Base-by-base conservation (phyloP, 2,329 filamentous ascomycete species). In the Nothophaeocryptopus gaeumannii region DNA sequence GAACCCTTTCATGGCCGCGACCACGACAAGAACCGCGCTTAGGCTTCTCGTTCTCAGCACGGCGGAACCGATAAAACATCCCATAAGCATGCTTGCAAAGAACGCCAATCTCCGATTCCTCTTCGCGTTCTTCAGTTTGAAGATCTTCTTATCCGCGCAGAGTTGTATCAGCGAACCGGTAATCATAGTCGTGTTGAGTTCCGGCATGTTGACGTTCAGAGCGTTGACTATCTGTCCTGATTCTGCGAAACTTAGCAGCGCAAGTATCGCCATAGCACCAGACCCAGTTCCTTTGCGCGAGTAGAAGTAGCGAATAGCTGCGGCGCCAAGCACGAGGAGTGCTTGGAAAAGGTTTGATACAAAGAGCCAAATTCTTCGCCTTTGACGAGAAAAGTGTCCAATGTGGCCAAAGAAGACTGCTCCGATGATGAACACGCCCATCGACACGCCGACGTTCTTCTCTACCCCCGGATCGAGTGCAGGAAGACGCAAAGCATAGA, bases 101-200 rank as follows among this genome's bases (percentile, higher is more conserved):
- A 63, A 63, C 2, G 55, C 49, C 8, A 61, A 34, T 12, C 60
- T 42, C 16, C 62, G 56, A 53, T 61, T 57, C 16, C 63, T 52
- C 33, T 55, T 59, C 1, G 47, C 31, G 34, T 63, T 63, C 4
- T 53, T 45, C 29, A 55, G 40, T 3, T 47, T 38, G 39, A 63
- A 58, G 11, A 65, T 40, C 2, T 56, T 49, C 12, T 39, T 39
- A 46, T 65, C 62, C 9, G 53, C 59, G 10, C 58, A 58, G 10
- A 64, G 44, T 45, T 60, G 57, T 13, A 65, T 58, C 12, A 64
- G 31, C 11, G 62, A 60, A 8, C 62, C 63, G 1, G 63, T 65
- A 29, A 65, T 54, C 63, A 64, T 65, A 13, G 63, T 65, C 5
- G 63, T 65, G 45, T 65, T 64, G 15, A 65, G 32, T 45, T 65